Evolutionary conservation across 345 rosid species (phyloP).

Genomic region (Rhodamnia rubescens): DNA sequence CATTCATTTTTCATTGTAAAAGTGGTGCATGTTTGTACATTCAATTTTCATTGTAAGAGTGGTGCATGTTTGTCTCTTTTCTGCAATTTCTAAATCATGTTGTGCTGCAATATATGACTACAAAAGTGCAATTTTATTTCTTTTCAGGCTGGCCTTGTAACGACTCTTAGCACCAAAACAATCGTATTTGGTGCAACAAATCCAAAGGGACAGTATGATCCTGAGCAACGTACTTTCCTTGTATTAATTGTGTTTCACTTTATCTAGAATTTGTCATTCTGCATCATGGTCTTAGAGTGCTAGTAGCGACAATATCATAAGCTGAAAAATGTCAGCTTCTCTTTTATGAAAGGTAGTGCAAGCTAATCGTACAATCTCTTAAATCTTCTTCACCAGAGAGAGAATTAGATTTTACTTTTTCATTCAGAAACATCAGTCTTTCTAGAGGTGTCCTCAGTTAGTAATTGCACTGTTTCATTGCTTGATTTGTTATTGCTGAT

Average conservation of each 20-base stretch:
- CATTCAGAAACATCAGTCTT: background rate
- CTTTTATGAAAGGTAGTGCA: background rate
- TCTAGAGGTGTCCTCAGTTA: background rate
- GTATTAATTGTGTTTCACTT: background rate
- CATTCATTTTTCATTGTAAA: background rate
- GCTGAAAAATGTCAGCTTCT: background rate
- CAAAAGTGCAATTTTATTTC: background rate
- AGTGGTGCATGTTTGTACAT: background rate
- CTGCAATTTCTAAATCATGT: background rate
- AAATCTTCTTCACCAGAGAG: background rate
- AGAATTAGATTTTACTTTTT: background rate
- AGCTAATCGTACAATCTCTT: background rate
- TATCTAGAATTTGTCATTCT: background rate
- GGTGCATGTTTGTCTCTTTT: background rate
- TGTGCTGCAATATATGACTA: background rate
- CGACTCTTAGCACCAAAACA: slow-evolving; percentile 84
- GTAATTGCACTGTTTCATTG: background rate
- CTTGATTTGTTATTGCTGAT: background rate
- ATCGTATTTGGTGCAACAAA: slow-evolving; percentile 93
- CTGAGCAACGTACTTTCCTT: slow-evolving; percentile 64
- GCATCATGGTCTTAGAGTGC: background rate
- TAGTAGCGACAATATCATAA: background rate
- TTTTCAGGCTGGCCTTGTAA: slow-evolving; percentile 90
- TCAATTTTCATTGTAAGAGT: background rate
- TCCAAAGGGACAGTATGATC: slow-evolving; percentile 98